Conservation (phyloP, 441 rosid genomes). For the Erodium chrysanthum region DNA sequence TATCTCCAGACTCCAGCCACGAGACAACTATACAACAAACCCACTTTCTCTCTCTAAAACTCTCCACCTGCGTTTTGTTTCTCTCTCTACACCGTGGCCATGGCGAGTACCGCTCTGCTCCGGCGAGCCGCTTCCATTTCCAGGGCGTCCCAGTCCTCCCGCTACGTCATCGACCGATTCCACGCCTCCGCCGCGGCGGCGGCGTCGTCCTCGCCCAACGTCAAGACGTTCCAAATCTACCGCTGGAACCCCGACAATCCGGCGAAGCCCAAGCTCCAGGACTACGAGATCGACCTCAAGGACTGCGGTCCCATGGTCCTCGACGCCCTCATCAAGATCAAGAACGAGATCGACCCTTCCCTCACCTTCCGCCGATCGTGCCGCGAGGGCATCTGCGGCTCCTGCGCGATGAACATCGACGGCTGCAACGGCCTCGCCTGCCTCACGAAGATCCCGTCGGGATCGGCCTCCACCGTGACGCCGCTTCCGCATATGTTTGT, state of each 20-base stretch:
- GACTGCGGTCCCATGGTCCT: constrained; percentile 92
- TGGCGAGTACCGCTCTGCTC: constrained; percentile 57
- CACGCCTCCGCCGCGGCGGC: constrained; percentile 47
- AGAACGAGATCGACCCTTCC: constrained; percentile 90
- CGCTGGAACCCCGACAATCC: constrained; percentile 85
- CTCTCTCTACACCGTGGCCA: constrained; percentile 16
- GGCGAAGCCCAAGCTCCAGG: constrained; percentile 53
- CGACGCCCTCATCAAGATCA: constrained; percentile 90
- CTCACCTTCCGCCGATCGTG: constrained; percentile 88
- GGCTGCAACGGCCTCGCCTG: constrained; percentile 93
- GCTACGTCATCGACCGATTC: constrained; percentile 31
- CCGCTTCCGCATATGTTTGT: constrained; percentile 95
- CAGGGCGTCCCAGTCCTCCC: constrained; percentile 19
- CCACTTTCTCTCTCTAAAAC: too few species aligned
- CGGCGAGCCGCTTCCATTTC: constrained; percentile 37
- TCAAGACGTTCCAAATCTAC: constrained; percentile 81
- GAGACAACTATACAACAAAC: too few species aligned
- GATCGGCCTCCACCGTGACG: constrained; percentile 39
- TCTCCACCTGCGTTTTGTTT: too few species aligned
- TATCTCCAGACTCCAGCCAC: too few species aligned
- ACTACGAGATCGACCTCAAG: constrained; percentile 64
- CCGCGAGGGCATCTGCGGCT: constrained; percentile 94
- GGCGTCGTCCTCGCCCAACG: constrained; percentile 23
- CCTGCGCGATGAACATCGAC: constrained; percentile 92
- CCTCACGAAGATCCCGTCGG: constrained; percentile 60